phyloP scores from a whole-genome alignment of 208 protist species.

The Crithidia brevicula region DNA sequence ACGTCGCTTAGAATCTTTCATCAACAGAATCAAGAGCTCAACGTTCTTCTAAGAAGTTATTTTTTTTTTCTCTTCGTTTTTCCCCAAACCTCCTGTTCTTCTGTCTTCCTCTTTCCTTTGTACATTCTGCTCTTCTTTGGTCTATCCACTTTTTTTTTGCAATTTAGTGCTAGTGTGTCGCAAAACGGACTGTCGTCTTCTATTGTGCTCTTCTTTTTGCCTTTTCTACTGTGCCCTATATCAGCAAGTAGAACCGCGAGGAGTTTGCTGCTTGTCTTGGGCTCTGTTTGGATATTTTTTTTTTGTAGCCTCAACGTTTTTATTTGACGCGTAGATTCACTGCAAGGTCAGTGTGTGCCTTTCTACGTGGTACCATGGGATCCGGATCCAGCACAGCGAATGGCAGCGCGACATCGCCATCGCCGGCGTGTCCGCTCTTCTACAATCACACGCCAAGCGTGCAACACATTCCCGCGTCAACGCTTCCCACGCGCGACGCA shows the following conservation, averaged over 20 bases:
- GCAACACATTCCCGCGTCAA: constrained; percentile 27
- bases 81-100: not conserved
- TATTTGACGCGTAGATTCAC: no score
- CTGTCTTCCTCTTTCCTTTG: no score
- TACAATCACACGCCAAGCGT: constrained; percentile 36
- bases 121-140: no score
- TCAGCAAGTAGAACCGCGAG: not conserved
- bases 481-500: constrained; percentile 26
- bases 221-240: not conserved
- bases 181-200: not conserved
- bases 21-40: not conserved
- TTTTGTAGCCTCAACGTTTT: not conserved
- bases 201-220: not conserved
- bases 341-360: no score
- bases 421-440: constrained; percentile 33
- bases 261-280: not conserved
- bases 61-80: constrained; percentile 22
- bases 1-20: not conserved
- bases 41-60: no score
- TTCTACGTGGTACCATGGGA: no score
- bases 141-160: no score
- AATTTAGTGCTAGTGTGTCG: no score
- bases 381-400: not conserved
- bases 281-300: constrained; percentile 9
- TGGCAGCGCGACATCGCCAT: not conserved